A percentile compares a stretch with the other conserved stretches of the same genome.
phyloP scores from a whole-genome alignment of 768 basidiomycete genomes.

The Gloeopeniophorella convolvens region DNA sequence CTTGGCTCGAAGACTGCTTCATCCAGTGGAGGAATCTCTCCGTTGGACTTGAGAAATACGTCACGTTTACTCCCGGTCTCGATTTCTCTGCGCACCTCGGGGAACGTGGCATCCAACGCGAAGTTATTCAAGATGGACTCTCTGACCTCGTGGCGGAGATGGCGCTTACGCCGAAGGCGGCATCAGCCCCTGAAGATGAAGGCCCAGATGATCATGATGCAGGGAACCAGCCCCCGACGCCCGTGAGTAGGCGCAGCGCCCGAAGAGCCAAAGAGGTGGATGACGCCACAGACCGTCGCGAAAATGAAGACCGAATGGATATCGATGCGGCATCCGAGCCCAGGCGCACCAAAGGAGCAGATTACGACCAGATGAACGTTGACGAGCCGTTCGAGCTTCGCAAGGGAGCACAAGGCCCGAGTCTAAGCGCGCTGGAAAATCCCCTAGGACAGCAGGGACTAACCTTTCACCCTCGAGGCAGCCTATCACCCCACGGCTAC shows the following conservation, averaged over 20 bases:
- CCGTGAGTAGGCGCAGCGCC: constrained; percentile 21
- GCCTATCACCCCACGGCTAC: not conserved
- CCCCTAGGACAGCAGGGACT: not conserved
- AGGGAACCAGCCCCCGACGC: constrained; percentile 7
- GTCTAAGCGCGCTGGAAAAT: not conserved
- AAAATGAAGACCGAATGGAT: constrained; percentile 21
- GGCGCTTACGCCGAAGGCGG: not conserved
- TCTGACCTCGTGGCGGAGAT: constrained; percentile 8
- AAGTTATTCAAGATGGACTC: constrained; percentile 16
- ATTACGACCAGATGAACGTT: not conserved
- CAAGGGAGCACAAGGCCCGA: not conserved
- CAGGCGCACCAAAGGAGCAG: not conserved
- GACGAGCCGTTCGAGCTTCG: not conserved
- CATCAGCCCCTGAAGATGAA: not conserved
- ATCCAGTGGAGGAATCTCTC: constrained; percentile 69
- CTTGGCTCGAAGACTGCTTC: constrained; percentile 90
- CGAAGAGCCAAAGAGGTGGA: constrained; percentile 26
- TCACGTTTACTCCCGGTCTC: constrained; percentile 57
- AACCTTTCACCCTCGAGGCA: not conserved
- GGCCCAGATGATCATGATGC: not conserved
- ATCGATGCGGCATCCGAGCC: constrained; percentile 9
- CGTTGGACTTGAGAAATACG: constrained; percentile 59
- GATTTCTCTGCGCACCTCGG: constrained; percentile 49
- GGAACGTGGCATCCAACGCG: constrained; percentile 23
- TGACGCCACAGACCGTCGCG: constrained; percentile 19